phyloP scores from a whole-genome alignment of 2,329 filamentous ascomycete genomes.

The Hypoxylon sp. region DNA sequence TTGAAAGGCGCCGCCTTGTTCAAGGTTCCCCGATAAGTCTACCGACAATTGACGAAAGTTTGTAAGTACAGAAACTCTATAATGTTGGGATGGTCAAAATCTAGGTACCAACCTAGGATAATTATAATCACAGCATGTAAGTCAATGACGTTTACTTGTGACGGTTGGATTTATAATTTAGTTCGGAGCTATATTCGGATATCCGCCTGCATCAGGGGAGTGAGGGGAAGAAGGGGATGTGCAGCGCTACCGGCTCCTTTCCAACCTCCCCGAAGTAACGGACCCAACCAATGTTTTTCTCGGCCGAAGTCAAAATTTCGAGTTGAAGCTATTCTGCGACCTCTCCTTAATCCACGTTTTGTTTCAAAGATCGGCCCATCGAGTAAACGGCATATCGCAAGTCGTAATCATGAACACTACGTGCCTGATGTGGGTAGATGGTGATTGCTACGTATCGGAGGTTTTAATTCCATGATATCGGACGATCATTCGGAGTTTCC shows the following conservation, averaged over 20 bases:
- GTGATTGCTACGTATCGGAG: slow-evolving; percentile 22
- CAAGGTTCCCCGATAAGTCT: neutral
- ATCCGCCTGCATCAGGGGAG: slow-evolving; percentile 12
- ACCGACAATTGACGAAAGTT: neutral
- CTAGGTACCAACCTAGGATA: neutral
- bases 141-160: slow-evolving; percentile 25
- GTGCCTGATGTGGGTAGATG: slow-evolving; percentile 16
- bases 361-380: slow-evolving; percentile 4
- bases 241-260: slow-evolving; percentile 26
- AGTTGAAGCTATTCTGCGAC: neutral
- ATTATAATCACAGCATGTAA: slow-evolving; percentile 13
- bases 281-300: slow-evolving; percentile 15
- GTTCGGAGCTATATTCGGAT: slow-evolving; percentile 33
- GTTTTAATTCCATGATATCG: slow-evolving; percentile 20
- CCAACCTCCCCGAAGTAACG: slow-evolving; percentile 16
- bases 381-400: neutral
- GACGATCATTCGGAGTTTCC: slow-evolving; percentile 29
- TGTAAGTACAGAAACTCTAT: neutral
- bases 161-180: slow-evolving; percentile 19
- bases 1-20: neutral
- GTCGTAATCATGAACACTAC: neutral
- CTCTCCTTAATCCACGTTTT: slow-evolving; percentile 6
- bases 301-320: slow-evolving; percentile 18
- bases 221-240: slow-evolving; percentile 2
- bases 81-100: neutral